These are phyloP conservation scores for Pholiota molesta DNA, from an alignment of 768 basidiomycete species.

Conservation along the genomic window DNA sequence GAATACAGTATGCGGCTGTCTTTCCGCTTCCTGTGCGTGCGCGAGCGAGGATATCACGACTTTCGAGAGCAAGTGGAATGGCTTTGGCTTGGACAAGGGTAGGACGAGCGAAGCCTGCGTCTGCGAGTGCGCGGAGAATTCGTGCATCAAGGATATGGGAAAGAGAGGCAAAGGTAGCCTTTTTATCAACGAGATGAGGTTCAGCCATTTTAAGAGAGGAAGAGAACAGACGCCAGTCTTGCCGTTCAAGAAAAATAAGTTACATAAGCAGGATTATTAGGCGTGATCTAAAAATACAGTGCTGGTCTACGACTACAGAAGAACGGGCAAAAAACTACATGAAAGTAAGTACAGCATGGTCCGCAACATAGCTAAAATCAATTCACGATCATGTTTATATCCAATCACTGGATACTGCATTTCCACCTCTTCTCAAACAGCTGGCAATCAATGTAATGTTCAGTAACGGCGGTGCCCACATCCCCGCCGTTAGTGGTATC, in stretches of 20 bases:
- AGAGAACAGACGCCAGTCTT: background rate
- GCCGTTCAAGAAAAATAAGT: conserved; percentile 19
- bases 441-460: conserved; percentile 27
- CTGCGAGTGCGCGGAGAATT: conserved; percentile 86
- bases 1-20: conserved; percentile 94
- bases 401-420: conserved; percentile 26
- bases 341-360: background rate
- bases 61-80: conserved; percentile 90
- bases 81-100: conserved; percentile 92
- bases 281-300: conserved; percentile 25
- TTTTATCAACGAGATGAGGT: conserved; percentile 47
- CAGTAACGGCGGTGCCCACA: conserved; percentile 29
- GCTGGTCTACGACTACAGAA: conserved; percentile 5
- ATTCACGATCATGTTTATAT: background rate
- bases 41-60: conserved; percentile 88
- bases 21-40: conserved; percentile 97
- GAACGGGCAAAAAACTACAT: background rate
- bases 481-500: conserved; percentile 29
- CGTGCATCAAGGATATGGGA: conserved; percentile 83
- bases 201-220: conserved; percentile 41
- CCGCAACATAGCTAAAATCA: background rate
- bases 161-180: conserved; percentile 59
- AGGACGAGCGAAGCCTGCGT: conserved; percentile 87
- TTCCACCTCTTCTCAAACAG: conserved; percentile 27
- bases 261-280: conserved; percentile 20